Percentiles rank a stretch among this genome's conserved stretches.
Evolutionary conservation across 164 flowering plant genomes (phyloP).

Genomic region (Taxillus chinensis): DNA sequence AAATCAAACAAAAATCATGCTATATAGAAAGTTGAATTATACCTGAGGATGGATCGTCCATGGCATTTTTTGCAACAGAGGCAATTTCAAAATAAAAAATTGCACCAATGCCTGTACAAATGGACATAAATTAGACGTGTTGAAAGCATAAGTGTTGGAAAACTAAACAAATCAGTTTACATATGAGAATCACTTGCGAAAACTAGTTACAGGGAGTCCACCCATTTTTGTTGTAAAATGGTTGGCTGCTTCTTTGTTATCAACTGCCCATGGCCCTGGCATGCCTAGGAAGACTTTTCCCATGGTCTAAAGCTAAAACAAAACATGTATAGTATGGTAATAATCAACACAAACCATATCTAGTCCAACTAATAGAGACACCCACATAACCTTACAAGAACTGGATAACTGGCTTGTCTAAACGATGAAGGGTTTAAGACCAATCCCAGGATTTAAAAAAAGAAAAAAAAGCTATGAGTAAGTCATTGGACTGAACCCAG

Average conservation of each 20-base stretch:
- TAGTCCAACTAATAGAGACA: neutral
- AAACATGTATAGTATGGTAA: neutral
- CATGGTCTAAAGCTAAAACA: slow-evolving; percentile 20
- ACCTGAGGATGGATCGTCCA: slow-evolving; percentile 24
- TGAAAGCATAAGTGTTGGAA: slow-evolving; percentile 36
- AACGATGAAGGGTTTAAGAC: neutral
- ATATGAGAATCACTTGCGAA: slow-evolving; percentile 8
- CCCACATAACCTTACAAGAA: too few relatives aligned
- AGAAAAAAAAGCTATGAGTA: neutral
- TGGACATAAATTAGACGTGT: too few relatives aligned
- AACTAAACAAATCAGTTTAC: slow-evolving; percentile 31
- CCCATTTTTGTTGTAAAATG: slow-evolving; percentile 83
- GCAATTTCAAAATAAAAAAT: slow-evolving; percentile 51
- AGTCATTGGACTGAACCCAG: neutral
- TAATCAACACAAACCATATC: neutral
- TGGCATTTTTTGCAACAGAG: slow-evolving; percentile 63
- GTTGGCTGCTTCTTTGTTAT: slow-evolving; percentile 56
- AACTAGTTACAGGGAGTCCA: slow-evolving; percentile 62
- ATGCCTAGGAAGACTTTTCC: slow-evolving; percentile 54
- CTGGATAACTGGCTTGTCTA: neutral
- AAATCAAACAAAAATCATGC: slow-evolving; percentile 58
- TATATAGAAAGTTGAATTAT: slow-evolving; percentile 51
- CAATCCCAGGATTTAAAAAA: neutral
- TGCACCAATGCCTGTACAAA: slow-evolving; percentile 62
- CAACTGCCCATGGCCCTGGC: slow-evolving; percentile 88